These are phyloP conservation scores for Ziziphus jujuba DNA, from an alignment of 306 rosid genomes.

Conservation along the genomic window DNA sequence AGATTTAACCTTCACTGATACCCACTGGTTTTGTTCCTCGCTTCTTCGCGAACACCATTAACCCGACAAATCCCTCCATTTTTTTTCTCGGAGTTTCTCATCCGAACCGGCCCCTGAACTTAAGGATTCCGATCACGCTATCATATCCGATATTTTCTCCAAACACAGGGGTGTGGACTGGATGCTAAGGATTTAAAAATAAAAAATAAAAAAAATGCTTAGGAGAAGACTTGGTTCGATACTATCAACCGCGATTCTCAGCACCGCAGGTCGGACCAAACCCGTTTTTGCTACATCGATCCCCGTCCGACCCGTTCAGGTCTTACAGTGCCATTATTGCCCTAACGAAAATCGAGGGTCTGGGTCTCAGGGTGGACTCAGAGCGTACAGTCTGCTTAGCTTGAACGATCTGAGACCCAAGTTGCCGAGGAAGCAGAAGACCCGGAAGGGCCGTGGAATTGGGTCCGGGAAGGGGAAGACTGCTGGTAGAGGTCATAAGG, in stretches of 20 bases:
- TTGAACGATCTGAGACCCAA: slow-evolving; percentile 83
- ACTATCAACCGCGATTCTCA: slow-evolving; percentile 27
- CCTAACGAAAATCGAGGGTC: slow-evolving; percentile 8
- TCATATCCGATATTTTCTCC: slow-evolving; percentile 47
- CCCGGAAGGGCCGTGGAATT: slow-evolving; percentile 94
- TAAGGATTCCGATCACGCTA: slow-evolving; percentile 47
- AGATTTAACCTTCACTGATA: slow-evolving; percentile 18
- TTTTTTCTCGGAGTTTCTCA: slow-evolving; percentile 37
- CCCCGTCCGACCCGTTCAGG: slow-evolving; percentile 13
- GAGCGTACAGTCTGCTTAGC: slow-evolving; percentile 84
- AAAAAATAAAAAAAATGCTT: slow-evolving; percentile 21
- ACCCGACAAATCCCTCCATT: slow-evolving; percentile 8
- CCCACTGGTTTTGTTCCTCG: slow-evolving; percentile 22
- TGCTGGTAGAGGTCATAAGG: slow-evolving; percentile 98
- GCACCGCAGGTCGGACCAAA: slow-evolving; percentile 12
- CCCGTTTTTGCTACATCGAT: slow-evolving; percentile 3
- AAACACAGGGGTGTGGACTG: slow-evolving; percentile 20
- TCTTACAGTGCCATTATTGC: not conserved
- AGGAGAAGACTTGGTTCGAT: slow-evolving; percentile 37
- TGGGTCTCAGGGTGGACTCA: slow-evolving; percentile 40
- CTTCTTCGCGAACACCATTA: not conserved
- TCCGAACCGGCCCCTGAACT: slow-evolving; percentile 48
- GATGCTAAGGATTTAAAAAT: too few species aligned
- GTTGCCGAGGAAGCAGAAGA: slow-evolving; percentile 86
- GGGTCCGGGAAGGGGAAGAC: slow-evolving; percentile 99